Conservation (phyloP, 2,329 filamentous ascomycete genomes). For the Aspergillus glaucus region DNA sequence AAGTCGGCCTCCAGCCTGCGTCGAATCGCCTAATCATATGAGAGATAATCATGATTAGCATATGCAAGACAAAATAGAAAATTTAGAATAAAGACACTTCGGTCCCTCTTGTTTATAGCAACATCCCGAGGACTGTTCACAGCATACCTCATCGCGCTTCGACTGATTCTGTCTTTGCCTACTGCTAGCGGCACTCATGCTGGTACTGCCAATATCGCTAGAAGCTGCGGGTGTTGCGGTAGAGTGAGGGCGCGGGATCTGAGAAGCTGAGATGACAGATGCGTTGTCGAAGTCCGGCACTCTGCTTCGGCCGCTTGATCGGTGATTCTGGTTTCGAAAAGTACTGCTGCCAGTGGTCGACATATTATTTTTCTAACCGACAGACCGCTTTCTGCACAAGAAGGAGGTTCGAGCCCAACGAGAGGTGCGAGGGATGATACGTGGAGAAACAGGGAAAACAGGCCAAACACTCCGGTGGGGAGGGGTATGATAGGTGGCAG, state of each 20-base stretch:
- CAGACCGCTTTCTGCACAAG: conserved; percentile 6
- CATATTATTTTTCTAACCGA: conserved; percentile 38
- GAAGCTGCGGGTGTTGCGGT: conserved; percentile 30
- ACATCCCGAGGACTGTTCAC: neutral
- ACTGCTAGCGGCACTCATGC: conserved; percentile 81
- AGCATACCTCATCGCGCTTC: conserved; percentile 91
- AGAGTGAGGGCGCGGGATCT: conserved; percentile 57
- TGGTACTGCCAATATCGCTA: conserved; percentile 55
- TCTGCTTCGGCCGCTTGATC: conserved; percentile 47
- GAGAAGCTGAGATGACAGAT: conserved; percentile 38
- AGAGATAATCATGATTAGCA: conserved; percentile 8
- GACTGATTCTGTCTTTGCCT: conserved; percentile 90
- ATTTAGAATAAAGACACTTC: neutral
- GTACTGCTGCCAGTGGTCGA: conserved; percentile 50
- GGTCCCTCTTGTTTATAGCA: neutral
- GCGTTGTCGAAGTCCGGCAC: conserved; percentile 42
- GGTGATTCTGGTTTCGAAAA: conserved; percentile 45
- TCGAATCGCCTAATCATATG: conserved; percentile 71
- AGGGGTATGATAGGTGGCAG: too few relatives aligned
- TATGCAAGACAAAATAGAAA: conserved; percentile 10
- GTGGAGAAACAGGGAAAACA: neutral
- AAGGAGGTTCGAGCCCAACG: conserved; percentile 5
- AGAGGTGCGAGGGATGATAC: too few relatives aligned
- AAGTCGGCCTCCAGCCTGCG: conserved; percentile 95
- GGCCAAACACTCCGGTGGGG: too few relatives aligned